A percentile compares a stretch with the other conserved stretches of the same genome.
phyloP scores from a whole-genome alignment of 2,329 filamentous ascomycete genomes.

The Botrytis paeoniae region DNA sequence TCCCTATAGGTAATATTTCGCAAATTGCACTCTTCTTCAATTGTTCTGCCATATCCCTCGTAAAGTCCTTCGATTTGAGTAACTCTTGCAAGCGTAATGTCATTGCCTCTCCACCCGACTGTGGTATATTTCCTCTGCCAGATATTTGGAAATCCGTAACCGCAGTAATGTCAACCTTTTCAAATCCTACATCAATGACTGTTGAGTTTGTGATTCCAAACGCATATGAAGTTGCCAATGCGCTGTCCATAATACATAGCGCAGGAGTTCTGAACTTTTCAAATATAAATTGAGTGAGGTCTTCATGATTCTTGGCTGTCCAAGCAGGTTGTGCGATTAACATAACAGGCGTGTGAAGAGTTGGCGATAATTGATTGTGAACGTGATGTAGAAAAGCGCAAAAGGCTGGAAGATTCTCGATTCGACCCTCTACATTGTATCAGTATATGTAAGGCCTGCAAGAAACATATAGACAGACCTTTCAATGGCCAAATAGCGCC shows the following conservation, averaged over 20 bases:
- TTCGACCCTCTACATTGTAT: conserved; percentile 61
- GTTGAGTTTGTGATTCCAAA: conserved; percentile 73
- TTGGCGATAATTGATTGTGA: conserved; percentile 82
- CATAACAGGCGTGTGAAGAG: conserved; percentile 91
- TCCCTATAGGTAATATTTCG: conserved; percentile 60
- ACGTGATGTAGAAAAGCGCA: conserved; percentile 91
- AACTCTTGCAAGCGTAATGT: conserved; percentile 70
- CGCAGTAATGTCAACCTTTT: conserved; percentile 90
- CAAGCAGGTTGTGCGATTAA: conserved; percentile 87
- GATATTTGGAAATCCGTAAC: conserved; percentile 78
- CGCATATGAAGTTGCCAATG: conserved; percentile 82
- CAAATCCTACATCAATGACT: conserved; percentile 84
- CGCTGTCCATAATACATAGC: conserved; percentile 86
- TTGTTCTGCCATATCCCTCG: conserved; percentile 66
- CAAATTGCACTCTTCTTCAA: conserved; percentile 65
- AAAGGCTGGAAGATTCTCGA: conserved; percentile 89
- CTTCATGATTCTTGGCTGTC: conserved; percentile 83
- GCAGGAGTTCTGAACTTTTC: conserved; percentile 95
- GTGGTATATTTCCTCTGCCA: conserved; percentile 57
- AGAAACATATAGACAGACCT: conserved; percentile 40
- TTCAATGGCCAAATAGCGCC: conserved; percentile 85
- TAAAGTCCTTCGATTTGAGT: conserved; percentile 58
- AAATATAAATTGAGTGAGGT: conserved; percentile 89
- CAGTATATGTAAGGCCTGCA: conserved; percentile 20
- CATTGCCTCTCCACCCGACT: conserved; percentile 83